phyloP scores from a whole-genome alignment of 2,329 filamentous ascomycete genomes.

The Aspergillus fijiensis region DNA sequence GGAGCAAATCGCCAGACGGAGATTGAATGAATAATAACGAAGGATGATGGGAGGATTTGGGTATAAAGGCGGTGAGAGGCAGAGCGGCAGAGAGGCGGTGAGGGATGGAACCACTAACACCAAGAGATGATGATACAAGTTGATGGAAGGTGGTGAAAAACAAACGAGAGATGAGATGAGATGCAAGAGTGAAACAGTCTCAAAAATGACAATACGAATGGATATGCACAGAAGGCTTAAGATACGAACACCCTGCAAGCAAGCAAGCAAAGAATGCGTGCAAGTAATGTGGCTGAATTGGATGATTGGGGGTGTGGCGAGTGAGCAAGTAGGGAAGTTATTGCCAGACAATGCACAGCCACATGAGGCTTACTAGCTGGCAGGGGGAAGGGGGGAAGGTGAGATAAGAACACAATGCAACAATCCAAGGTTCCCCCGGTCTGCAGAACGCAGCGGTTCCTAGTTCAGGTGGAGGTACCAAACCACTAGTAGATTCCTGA shows the following conservation, averaged over 20 bases:
- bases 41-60: conserved; percentile 20
- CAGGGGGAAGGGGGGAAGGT: neutral
- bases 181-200: neutral
- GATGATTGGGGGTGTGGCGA: conserved; percentile 14
- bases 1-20: conserved; percentile 27
- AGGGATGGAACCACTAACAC: neutral
- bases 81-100: conserved; percentile 21
- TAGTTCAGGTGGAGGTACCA: conserved; percentile 3
- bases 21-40: conserved; percentile 4
- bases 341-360: conserved; percentile 15
- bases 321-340: neutral
- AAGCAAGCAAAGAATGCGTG: neutral
- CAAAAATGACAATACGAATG: neutral
- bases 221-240: neutral
- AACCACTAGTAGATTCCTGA: neutral
- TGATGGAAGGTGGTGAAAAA: neutral
- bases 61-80: conserved; percentile 18
- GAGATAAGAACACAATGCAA: conserved; percentile 7
- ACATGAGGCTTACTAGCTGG: conserved; percentile 16
- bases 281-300: neutral
- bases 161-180: neutral
- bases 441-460: conserved; percentile 20
- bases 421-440: conserved; percentile 17
- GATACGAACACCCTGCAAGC: neutral
- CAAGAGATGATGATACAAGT: neutral